Conservation (phyloP, 257 asterid species). For the Penstemon davidsonii region DNA sequence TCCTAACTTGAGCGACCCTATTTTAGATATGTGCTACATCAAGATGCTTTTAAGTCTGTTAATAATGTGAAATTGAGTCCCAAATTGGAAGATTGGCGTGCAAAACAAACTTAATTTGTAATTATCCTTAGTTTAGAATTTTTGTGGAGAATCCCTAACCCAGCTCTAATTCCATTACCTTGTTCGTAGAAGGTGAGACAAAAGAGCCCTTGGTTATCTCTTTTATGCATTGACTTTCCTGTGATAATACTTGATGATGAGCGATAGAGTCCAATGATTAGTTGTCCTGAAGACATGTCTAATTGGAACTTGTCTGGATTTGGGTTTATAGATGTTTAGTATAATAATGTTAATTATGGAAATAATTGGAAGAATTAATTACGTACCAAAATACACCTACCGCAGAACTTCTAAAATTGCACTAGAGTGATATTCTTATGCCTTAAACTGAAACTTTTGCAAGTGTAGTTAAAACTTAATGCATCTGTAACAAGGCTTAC, state of each 20-base stretch:
- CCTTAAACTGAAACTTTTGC: slow-evolving; percentile 4
- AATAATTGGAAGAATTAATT: no score
- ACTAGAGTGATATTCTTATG: not conserved
- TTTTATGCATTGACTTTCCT: slow-evolving; percentile 21
- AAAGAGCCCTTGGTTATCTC: not conserved
- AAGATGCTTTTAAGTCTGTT: slow-evolving; percentile 14
- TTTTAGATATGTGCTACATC: no score
- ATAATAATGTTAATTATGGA: no score
- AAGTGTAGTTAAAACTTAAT: not conserved
- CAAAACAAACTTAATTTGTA: not conserved
- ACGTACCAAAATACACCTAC: no score
- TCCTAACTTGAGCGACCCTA: no score
- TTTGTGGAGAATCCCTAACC: slow-evolving; percentile 13
- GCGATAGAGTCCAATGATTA: not conserved
- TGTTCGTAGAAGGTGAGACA: slow-evolving; percentile 13
- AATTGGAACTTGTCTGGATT: no score
- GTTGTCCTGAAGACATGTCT: not conserved
- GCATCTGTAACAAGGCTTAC: not conserved
- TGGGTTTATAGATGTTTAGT: no score
- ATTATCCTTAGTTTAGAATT: not conserved
- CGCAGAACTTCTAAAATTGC: not conserved
- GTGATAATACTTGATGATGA: not conserved
- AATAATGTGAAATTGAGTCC: not conserved
- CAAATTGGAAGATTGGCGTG: slow-evolving; percentile 13
- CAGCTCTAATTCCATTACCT: not conserved